These are phyloP conservation scores for Elaeagnus macrophylla DNA, from an alignment of 306 rosid genomes.

Conservation along the genomic window DNA sequence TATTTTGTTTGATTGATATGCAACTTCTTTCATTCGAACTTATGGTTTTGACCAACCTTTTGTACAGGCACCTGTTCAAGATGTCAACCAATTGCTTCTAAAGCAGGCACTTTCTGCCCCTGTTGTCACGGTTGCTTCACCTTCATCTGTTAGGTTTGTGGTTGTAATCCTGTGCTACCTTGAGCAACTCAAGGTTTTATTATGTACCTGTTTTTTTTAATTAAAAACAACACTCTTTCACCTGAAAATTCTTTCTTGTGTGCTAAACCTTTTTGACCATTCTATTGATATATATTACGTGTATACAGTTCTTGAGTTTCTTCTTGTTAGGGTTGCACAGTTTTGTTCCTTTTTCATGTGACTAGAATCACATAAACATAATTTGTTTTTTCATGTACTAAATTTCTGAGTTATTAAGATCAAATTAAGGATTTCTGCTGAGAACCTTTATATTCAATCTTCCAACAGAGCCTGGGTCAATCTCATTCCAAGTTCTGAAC, in stretches of 20 bases:
- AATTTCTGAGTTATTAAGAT: conserved; percentile 3
- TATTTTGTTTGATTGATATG: conserved; percentile 1
- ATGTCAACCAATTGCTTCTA: conserved; percentile 47
- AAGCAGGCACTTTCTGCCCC: conserved; percentile 72
- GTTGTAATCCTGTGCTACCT: background rate
- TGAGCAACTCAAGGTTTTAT: background rate
- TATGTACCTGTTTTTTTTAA: background rate
- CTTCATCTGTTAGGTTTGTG: conserved; percentile 76
- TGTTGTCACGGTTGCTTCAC: conserved; percentile 88
- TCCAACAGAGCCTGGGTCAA: conserved; percentile 80
- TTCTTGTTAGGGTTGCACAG: background rate
- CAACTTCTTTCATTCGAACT: conserved; percentile 5
- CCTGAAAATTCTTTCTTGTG: background rate
- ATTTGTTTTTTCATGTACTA: background rate
- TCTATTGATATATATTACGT: background rate
- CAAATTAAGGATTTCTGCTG: background rate
- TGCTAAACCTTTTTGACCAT: background rate
- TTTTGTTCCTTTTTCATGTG: background rate
- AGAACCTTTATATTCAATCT: conserved; percentile 8
- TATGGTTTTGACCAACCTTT: conserved; percentile 16
- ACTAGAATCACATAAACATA: background rate
- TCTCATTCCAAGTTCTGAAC: conserved; percentile 42
- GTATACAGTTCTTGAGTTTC: background rate
- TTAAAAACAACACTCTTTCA: background rate
- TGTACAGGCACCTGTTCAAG: conserved; percentile 69